Percentiles rank a stretch among this genome's conserved stretches.
phyloP scores from a whole-genome alignment of 2,329 filamentous ascomycete species.

The Penicillium sp. region DNA sequence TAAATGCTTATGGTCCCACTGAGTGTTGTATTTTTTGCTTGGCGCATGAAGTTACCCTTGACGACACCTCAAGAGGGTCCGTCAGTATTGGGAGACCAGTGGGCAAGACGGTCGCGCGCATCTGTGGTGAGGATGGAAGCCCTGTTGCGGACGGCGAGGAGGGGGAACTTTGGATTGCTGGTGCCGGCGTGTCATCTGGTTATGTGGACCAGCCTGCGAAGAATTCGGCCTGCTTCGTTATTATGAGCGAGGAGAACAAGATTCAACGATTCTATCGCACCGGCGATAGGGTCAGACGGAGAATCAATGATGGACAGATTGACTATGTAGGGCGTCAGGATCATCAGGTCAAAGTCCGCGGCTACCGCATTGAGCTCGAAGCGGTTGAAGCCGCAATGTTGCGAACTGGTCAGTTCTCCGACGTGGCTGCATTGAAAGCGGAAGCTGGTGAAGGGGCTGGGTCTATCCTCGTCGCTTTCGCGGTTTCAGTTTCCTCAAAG shows the following conservation, averaged over 20 bases:
- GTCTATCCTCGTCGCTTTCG: slow-evolving; percentile 22
- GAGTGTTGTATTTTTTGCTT: slow-evolving; percentile 24
- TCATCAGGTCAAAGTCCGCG: slow-evolving; percentile 84
- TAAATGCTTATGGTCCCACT: slow-evolving; percentile 27
- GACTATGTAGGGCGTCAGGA: slow-evolving; percentile 74
- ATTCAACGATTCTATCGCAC: slow-evolving; percentile 74
- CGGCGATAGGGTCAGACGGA: slow-evolving; percentile 73
- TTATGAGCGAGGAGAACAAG: slow-evolving; percentile 71
- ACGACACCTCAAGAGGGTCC: slow-evolving; percentile 11
- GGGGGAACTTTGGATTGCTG: slow-evolving; percentile 26
- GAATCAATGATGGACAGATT: slow-evolving; percentile 60
- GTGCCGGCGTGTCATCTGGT: slow-evolving; percentile 69
- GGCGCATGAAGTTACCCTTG: slow-evolving; percentile 13
- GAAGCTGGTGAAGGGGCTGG: slow-evolving; percentile 11
- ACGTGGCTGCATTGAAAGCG: slow-evolving; percentile 17
- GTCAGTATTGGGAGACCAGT: slow-evolving; percentile 45
- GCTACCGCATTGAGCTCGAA: slow-evolving; percentile 84
- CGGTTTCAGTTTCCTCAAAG: slow-evolving; percentile 50
- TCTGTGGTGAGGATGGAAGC: slow-evolving; percentile 13
- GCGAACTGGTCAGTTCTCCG: slow-evolving; percentile 16
- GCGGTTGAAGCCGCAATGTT: slow-evolving; percentile 73
- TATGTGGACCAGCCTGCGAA: slow-evolving; percentile 62
- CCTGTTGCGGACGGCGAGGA: slow-evolving; percentile 13
- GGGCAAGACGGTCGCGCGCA: slow-evolving; percentile 8
- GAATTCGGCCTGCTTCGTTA: slow-evolving; percentile 64